Evolutionary conservation across 768 basidiomycete species (phyloP).

Genomic region (Suillus luteus): DNA sequence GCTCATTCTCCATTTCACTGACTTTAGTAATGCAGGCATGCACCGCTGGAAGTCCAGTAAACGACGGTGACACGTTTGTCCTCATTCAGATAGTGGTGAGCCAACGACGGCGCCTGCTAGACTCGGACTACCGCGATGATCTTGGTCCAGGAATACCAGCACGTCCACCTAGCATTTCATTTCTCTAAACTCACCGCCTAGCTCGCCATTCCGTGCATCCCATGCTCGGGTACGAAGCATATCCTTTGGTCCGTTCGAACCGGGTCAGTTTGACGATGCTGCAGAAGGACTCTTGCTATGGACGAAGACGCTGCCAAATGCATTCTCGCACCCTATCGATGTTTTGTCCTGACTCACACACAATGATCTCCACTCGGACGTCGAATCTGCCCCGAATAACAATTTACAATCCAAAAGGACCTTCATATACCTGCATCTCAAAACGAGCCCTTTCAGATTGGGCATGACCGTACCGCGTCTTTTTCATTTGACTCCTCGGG

Average conservation of each 20-base stretch:
- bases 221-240: slow-evolving; percentile 37
- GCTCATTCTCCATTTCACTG: slow-evolving; percentile 3
- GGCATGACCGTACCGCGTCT: slow-evolving; percentile 48
- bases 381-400: slow-evolving; percentile 43
- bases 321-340: slow-evolving; percentile 92
- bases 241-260: slow-evolving; percentile 29
- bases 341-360: slow-evolving; percentile 77
- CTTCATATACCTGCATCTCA: slow-evolving; percentile 45
- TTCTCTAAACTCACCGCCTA: slow-evolving; percentile 28
- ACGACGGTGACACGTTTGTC: slow-evolving; percentile 24
- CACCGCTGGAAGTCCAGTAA: slow-evolving; percentile 47
- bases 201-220: slow-evolving; percentile 35
- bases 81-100: slow-evolving; percentile 3
- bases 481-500: slow-evolving; percentile 51
- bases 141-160: slow-evolving; percentile 29
- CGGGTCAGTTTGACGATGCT: slow-evolving; percentile 24
- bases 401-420: slow-evolving; percentile 24
- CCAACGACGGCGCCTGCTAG: slow-evolving; percentile 20
- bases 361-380: slow-evolving; percentile 55
- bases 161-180: slow-evolving; percentile 20
- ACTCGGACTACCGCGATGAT: slow-evolving; percentile 21
- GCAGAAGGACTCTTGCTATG: slow-evolving; percentile 19
- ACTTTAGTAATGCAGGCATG: slow-evolving; percentile 17
- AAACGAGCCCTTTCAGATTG: slow-evolving; percentile 33
- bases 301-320: slow-evolving; percentile 63